A percentile compares a stretch with the other conserved stretches of the same genome.
phyloP scores from a whole-genome alignment of 1,284 basidiomycete genomes.

The Grifola frondosa region DNA sequence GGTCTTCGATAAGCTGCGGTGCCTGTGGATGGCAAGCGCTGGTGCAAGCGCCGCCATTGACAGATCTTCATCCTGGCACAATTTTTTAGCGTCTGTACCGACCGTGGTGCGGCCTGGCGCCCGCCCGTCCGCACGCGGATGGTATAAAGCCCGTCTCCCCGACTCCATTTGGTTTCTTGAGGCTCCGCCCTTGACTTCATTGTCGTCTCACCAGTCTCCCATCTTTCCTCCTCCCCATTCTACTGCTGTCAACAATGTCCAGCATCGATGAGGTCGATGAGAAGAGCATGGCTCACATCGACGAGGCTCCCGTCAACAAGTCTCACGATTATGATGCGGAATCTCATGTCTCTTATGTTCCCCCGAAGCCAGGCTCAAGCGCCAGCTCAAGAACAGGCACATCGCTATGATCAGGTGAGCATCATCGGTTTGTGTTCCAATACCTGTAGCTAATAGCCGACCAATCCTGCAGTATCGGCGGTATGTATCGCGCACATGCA shows the following conservation, averaged over 20 bases:
- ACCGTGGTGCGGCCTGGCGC: too few species aligned
- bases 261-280: conserved; percentile 21
- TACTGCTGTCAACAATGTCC: not conserved
- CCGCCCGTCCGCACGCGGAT: too few species aligned
- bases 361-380: conserved; percentile 25
- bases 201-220: too few species aligned
- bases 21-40: too few species aligned
- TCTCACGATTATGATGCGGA: conserved; percentile 20
- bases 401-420: conserved; percentile 39
- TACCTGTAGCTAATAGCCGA: not conserved
- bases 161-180: too few species aligned
- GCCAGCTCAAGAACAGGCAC: conserved; percentile 40
- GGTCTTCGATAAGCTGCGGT: too few species aligned
- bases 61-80: too few species aligned
- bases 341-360: conserved; percentile 10
- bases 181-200: too few species aligned
- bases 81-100: too few species aligned
- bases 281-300: conserved; percentile 14
- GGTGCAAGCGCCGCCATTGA: too few species aligned
- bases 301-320: conserved; percentile 16
- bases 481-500: conserved; percentile 10
- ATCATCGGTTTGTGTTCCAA: not conserved
- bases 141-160: too few species aligned
- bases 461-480: conserved; percentile 36
- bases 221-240: conserved; percentile 4